phyloP scores from a whole-genome alignment of 768 basidiomycete genomes.

The Xerocomus spinulosus region DNA sequence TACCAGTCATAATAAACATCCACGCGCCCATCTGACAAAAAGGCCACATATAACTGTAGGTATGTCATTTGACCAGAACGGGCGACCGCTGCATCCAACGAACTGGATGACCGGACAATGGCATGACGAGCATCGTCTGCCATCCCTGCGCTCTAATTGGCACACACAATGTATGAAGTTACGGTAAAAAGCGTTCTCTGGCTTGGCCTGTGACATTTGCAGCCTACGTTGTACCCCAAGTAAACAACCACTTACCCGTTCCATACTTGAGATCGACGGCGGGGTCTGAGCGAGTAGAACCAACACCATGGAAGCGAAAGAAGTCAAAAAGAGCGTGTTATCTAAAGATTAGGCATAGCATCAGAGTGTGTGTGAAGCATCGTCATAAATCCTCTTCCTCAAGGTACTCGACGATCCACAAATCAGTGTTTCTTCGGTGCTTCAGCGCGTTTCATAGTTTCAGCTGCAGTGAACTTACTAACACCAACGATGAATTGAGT shows the following conservation, averaged over 20 bases:
- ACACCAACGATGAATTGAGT: no score
- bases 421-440: no score
- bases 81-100: neutral
- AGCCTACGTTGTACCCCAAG: neutral
- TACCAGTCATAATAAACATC: slow-evolving; percentile 71
- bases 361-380: slow-evolving; percentile 70
- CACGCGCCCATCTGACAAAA: slow-evolving; percentile 49
- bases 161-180: slow-evolving; percentile 56
- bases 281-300: slow-evolving; percentile 39
- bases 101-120: neutral
- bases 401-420: neutral
- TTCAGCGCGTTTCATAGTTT: no score
- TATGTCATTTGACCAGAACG: slow-evolving; percentile 28
- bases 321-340: slow-evolving; percentile 63
- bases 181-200: slow-evolving; percentile 53
- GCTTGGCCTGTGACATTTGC: slow-evolving; percentile 53
- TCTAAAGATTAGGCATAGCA: slow-evolving; percentile 68
- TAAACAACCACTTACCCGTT: slow-evolving; percentile 47
- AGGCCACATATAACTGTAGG: slow-evolving; percentile 40
- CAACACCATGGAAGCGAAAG: slow-evolving; percentile 49
- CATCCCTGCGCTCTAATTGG: slow-evolving; percentile 75
- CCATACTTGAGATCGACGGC: slow-evolving; percentile 82
- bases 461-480: no score
- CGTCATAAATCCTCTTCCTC: slow-evolving; percentile 39
- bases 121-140: slow-evolving; percentile 45